A percentile compares a stretch with the other conserved stretches of the same genome.
phyloP scores from a whole-genome alignment of 163 green algal genomes.

The Volvox carteri region DNA sequence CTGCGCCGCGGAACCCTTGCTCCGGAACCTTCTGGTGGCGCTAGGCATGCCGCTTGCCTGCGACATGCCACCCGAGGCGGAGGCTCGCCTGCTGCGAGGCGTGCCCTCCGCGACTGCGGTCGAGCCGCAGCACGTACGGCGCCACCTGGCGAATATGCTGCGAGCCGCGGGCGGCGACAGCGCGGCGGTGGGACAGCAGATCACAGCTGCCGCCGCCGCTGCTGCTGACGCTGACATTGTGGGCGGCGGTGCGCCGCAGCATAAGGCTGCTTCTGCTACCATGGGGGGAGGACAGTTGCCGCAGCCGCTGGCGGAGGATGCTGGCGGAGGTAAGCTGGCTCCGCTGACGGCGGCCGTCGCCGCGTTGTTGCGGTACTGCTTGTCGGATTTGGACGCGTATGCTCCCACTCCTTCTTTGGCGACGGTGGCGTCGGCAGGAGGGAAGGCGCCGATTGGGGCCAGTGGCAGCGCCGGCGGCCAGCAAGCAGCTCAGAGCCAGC shows the following conservation, averaged over 20 bases:
- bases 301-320: neutral
- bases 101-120: constrained; percentile 31
- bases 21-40: constrained; percentile 55
- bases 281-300: neutral
- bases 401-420: no score
- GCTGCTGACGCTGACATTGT: neutral
- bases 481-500: neutral
- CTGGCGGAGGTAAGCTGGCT: neutral
- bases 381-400: constrained; percentile 68
- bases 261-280: neutral
- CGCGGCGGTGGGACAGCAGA: neutral
- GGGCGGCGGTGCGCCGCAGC: neutral
- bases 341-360: constrained; percentile 31
- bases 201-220: neutral
- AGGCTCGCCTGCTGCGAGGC: constrained; percentile 40
- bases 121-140: constrained; percentile 4
- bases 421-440: constrained; percentile 53
- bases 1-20: constrained; percentile 16
- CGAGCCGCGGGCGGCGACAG: constrained; percentile 32
- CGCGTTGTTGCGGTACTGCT: constrained; percentile 75
- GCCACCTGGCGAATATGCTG: constrained; percentile 32
- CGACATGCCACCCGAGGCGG: constrained; percentile 11
- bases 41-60: constrained; percentile 57
- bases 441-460: neutral
- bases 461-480: neutral